Conservation (phyloP, 495 filamentous ascomycete genomes). For the Xylaria castorea region DNA sequence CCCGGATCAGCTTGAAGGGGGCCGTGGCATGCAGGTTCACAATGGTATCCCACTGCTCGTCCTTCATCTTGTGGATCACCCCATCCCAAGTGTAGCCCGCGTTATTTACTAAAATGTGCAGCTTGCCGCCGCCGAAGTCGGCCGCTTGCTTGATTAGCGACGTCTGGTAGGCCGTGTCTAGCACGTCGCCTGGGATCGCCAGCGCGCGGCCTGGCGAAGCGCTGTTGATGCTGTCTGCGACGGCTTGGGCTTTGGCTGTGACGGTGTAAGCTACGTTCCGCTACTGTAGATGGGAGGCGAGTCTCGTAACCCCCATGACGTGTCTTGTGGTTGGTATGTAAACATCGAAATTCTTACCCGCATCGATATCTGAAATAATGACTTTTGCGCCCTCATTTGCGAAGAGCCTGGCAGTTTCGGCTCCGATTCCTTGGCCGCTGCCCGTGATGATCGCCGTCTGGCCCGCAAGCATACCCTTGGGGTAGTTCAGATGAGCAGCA, state of each 20-base stretch:
- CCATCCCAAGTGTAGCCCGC: conserved; percentile 90
- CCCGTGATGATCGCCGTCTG: conserved; percentile 91
- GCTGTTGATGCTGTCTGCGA: conserved; percentile 69
- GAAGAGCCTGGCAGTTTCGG: conserved; percentile 80
- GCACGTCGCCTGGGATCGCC: conserved; percentile 75
- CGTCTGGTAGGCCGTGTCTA: conserved; percentile 69
- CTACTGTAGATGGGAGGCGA: conserved; percentile 3
- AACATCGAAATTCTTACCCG: conserved; percentile 48
- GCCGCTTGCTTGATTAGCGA: conserved; percentile 74
- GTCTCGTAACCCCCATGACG: not conserved
- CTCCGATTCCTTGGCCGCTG: conserved; percentile 87
- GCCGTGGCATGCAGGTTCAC: conserved; percentile 79
- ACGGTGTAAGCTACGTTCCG: conserved; percentile 38
- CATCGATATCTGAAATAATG: conserved; percentile 82
- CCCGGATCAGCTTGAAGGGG: conserved; percentile 81
- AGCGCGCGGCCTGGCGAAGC: conserved; percentile 67
- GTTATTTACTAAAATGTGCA: conserved; percentile 88
- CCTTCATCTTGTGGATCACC: conserved; percentile 90
- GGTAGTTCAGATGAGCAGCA: conserved; percentile 78
- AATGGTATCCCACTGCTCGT: conserved; percentile 92
- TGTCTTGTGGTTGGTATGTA: not conserved
- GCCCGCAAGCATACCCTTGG: conserved; percentile 74
- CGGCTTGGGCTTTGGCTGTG: conserved; percentile 63
- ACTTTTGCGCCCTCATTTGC: conserved; percentile 87
- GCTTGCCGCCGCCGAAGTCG: conserved; percentile 83